A percentile compares a stretch with the other conserved stretches of the same genome.
phyloP scores from a whole-genome alignment of 345 rosid genomes.

The Ceriops decandra region DNA sequence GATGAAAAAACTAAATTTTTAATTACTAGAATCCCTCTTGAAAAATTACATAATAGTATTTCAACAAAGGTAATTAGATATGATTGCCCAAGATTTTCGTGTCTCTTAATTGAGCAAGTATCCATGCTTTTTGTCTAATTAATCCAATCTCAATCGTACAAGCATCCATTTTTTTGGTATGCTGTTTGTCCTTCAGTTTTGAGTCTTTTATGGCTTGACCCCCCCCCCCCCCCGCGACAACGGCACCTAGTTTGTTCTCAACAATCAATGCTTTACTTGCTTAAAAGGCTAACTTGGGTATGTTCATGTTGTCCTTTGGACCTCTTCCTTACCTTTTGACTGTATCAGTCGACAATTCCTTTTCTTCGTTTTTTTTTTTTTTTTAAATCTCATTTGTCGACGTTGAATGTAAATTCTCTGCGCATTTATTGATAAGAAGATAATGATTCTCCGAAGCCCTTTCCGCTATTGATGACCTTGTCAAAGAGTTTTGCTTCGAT shows the following conservation, averaged over 20 bases:
- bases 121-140: neutral
- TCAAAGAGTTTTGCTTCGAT: neutral
- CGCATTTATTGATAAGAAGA: conserved; percentile 12
- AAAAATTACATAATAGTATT: no score
- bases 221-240: conserved; percentile 4
- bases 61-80: no score
- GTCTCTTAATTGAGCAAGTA: no score
- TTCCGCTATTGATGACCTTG: conserved; percentile 28
- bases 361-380: neutral
- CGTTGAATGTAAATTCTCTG: neutral
- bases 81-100: no score
- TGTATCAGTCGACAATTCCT: conserved; percentile 6
- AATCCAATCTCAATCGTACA: conserved; percentile 11
- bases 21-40: no score
- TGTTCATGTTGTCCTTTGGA: neutral
- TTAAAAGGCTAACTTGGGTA: neutral
- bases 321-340: conserved; percentile 16
- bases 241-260: conserved; percentile 5
- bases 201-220: neutral
- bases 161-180: conserved; percentile 8
- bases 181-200: neutral
- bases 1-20: no score
- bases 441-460: conserved; percentile 19
- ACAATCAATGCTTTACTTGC: neutral
- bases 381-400: neutral